Percentiles rank a stretch among this genome's conserved stretches.
Evolutionary conservation across 768 basidiomycete species (phyloP).

Genomic region (Phlebiopsis flavidoalba): DNA sequence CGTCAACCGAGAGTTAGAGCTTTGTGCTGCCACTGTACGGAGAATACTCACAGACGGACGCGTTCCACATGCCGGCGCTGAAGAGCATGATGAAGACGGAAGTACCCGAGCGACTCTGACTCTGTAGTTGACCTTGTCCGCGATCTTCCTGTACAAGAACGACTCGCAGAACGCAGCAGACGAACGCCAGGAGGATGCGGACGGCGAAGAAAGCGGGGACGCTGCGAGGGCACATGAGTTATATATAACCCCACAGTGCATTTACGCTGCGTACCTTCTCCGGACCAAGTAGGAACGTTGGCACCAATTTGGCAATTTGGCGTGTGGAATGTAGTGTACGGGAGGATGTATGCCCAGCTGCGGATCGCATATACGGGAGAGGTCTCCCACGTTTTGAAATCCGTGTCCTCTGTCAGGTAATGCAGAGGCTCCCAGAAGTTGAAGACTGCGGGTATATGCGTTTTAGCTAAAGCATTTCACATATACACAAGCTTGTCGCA

Average conservation of each 20-base stretch:
- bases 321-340: conserved; percentile 74
- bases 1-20: conserved; percentile 10
- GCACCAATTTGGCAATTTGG: conserved; percentile 54
- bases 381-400: conserved; percentile 98
- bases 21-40: neutral
- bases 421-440: conserved; percentile 99
- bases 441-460: conserved; percentile 59
- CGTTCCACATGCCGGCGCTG: conserved; percentile 94
- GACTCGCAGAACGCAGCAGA: conserved; percentile 77
- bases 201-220: conserved; percentile 87
- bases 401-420: conserved; percentile 77
- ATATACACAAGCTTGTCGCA: conserved; percentile 26
- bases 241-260: neutral
- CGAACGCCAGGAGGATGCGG: conserved; percentile 69
- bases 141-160: conserved; percentile 75
- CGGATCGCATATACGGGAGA: conserved; percentile 88
- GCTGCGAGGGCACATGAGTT: conserved; percentile 37
- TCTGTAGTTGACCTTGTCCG: conserved; percentile 77
- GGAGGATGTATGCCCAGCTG: conserved; percentile 88
- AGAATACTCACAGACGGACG: conserved; percentile 61
- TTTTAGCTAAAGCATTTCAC: neutral
- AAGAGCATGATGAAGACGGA: conserved; percentile 81
- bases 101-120: conserved; percentile 95
- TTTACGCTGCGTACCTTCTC: conserved; percentile 57
- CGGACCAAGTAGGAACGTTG: conserved; percentile 45